Conservation (phyloP, 345 rosid genomes). For the Euphorbia peplus region DNA sequence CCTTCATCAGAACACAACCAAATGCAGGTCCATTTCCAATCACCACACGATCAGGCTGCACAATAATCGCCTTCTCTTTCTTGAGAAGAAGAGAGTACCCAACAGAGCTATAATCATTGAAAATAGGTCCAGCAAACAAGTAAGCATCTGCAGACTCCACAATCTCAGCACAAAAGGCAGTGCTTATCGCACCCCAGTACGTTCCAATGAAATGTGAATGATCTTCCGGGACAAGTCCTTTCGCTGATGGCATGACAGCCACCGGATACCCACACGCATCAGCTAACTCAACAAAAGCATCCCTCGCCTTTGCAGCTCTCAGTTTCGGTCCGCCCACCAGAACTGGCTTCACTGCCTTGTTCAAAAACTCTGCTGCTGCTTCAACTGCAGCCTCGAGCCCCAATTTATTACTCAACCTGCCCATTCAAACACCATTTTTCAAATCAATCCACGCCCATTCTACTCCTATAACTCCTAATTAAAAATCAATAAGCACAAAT, state of each 20-base stretch:
- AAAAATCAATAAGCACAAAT: neutral
- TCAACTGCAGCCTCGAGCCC: constrained; percentile 73
- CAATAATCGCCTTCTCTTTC: constrained; percentile 76
- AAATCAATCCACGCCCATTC: neutral
- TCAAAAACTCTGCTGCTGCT: constrained; percentile 69
- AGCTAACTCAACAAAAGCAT: constrained; percentile 59
- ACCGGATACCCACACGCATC: constrained; percentile 61
- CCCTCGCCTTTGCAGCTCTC: constrained; percentile 51
- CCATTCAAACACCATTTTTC: neutral
- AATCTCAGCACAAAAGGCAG: constrained; percentile 73
- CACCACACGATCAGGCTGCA: constrained; percentile 69
- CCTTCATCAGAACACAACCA: constrained; percentile 76
- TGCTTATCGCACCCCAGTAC: constrained; percentile 80
- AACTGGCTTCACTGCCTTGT: constrained; percentile 78
- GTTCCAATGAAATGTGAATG: constrained; percentile 79
- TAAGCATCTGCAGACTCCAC: constrained; percentile 87
- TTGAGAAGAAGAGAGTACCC: constrained; percentile 80
- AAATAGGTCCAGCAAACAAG: constrained; percentile 77
- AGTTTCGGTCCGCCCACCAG: constrained; percentile 71
- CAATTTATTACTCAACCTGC: constrained; percentile 52
- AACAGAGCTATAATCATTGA: constrained; percentile 76
- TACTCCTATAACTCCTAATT: neutral
- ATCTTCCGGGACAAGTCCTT: constrained; percentile 67
- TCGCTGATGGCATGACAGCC: constrained; percentile 73
- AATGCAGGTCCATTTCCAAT: constrained; percentile 69